Evolutionary conservation across 2,329 filamentous ascomycete species (phyloP).

Genomic region (Colletotrichum trifolii): DNA sequence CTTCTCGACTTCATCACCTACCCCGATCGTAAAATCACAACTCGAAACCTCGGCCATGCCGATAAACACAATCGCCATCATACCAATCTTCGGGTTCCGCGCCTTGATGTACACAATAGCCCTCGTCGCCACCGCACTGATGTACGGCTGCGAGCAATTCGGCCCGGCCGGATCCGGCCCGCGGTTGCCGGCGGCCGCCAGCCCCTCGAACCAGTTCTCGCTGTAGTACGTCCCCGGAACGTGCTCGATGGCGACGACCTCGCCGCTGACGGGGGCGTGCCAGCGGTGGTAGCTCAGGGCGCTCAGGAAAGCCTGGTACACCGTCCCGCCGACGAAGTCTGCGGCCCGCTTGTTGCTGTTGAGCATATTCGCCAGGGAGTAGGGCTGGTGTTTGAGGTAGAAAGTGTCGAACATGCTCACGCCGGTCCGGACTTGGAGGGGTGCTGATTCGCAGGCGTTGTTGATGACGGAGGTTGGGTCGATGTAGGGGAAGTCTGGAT

Average conservation of each 20-base stretch:
- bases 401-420: slow-evolving; percentile 70
- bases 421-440: slow-evolving; percentile 62
- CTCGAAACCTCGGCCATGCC: slow-evolving; percentile 83
- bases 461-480: slow-evolving; percentile 54
- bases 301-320: slow-evolving; percentile 78
- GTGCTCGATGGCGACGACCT: slow-evolving; percentile 66
- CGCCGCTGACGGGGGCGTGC: slow-evolving; percentile 76
- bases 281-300: slow-evolving; percentile 78
- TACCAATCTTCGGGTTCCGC: slow-evolving; percentile 72
- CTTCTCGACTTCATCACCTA: slow-evolving; percentile 74
- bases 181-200: slow-evolving; percentile 33
- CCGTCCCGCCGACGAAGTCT: slow-evolving; percentile 70
- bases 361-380: slow-evolving; percentile 74
- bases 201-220: slow-evolving; percentile 59
- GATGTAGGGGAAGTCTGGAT: background rate
- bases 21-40: slow-evolving; percentile 76
- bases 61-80: slow-evolving; percentile 77
- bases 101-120: slow-evolving; percentile 78
- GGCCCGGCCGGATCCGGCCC: slow-evolving; percentile 37
- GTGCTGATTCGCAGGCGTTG: slow-evolving; percentile 73
- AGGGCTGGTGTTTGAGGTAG: slow-evolving; percentile 77
- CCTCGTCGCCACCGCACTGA: slow-evolving; percentile 74
- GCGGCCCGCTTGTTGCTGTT: slow-evolving; percentile 62
- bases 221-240: slow-evolving; percentile 76
- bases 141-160: slow-evolving; percentile 69